Base-by-base conservation (phyloP, 768 basidiomycete species). In the Trametes meyenii region DNA sequence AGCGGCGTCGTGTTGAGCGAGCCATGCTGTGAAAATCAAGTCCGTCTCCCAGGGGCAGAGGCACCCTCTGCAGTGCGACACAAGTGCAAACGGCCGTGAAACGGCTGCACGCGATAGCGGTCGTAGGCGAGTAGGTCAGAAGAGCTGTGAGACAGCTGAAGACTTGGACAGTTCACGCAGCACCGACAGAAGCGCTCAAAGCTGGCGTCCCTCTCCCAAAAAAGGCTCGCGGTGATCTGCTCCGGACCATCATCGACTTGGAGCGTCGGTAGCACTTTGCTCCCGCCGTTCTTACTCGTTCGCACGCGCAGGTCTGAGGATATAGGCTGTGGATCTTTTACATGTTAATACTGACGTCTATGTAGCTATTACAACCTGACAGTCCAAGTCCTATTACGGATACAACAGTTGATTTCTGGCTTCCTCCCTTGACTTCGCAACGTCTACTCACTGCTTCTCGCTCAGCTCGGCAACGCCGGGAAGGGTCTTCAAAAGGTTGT, bases 391-490 rank as follows among this genome's bases (percentile, higher is more conserved):
- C 54, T 60, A 55, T 14, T 58, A 61, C 44, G 55, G 45, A 50
- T 66, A 61, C 62, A 61, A 58, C 60, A 55, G 50, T 64, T 52
- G 61, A 55, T 55, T 60, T 64, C 38, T 58, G 16, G 23, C 23
- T 26, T 40, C 50, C 53, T 52, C 26, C 12, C 19, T 23, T 39
- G 29, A 51, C 38, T 35, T 55, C 55, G 33, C 52, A 43, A 35
- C 78, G 50, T 52, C 50, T 23, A 62, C 58, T 62, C 58, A 62
- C 59, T 74, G 82, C 77, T 94, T 96, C 76, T 91, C 87, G 64
- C 92, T 94, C 69, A 98, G 77, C 70, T 89, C 94, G 13, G 89
- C 90, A 68, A 98, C 95, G 72, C 96, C 96, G 55, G 96, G 96
- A 21, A 98, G 83, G 50, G 78, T 86, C 92, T 93, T 63, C 40